A percentile compares a stretch with the other conserved stretches of the same genome.
Conservation (phyloP, 2,329 filamentous ascomycete species). For the Pseudogymnoascus destructans region DNA sequence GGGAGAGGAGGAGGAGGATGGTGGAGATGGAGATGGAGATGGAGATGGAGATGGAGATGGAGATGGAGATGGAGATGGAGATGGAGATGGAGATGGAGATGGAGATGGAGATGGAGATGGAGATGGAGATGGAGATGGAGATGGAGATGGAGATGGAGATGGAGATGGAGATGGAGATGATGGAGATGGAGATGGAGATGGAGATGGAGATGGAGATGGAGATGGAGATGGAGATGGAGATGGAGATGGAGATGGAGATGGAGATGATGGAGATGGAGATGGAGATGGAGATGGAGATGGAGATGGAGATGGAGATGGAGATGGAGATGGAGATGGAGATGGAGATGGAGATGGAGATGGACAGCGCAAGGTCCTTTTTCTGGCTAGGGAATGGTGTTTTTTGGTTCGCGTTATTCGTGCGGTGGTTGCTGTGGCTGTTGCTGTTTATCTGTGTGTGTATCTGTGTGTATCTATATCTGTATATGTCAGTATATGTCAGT, state of each 20-base stretch:
- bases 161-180: background rate
- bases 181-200: no score
- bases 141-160: background rate
- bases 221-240: no score
- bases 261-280: background rate
- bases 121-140: background rate
- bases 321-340: background rate
- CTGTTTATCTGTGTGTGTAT: background rate
- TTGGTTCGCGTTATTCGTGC: background rate
- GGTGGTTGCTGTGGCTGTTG: background rate
- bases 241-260: background rate
- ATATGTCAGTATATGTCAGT: no score
- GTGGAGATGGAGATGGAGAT: background rate
- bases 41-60: background rate
- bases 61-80: background rate
- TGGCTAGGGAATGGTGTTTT: background rate
- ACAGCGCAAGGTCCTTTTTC: background rate
- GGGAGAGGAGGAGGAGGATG: background rate
- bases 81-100: background rate
- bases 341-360: background rate
- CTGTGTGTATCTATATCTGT: background rate
- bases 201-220: no score
- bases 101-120: background rate
- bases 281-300: no score
- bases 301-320: background rate